Percentiles rank a stretch among this genome's conserved stretches.
Conservation (phyloP, 108 stramenopile genomes). For the Craspedostauros australis region DNA sequence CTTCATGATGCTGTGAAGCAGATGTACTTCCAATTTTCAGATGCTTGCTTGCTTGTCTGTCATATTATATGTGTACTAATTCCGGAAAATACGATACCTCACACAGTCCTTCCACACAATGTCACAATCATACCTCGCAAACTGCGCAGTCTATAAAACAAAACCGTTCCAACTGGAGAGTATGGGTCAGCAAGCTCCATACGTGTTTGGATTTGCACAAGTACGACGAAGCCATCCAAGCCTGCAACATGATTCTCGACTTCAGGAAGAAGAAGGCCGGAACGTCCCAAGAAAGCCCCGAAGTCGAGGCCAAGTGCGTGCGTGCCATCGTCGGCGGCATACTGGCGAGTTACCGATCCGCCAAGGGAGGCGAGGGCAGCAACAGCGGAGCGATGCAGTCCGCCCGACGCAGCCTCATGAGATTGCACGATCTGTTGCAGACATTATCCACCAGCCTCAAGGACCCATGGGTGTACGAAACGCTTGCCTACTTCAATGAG, state of each 20-base stretch:
- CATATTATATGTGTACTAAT: too few species aligned
- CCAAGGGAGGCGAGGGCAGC: background rate
- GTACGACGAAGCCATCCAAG: constrained; percentile 82
- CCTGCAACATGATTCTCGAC: constrained; percentile 60
- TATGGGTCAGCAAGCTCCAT: constrained; percentile 81
- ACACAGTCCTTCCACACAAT: constrained; percentile 17
- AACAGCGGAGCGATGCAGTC: constrained; percentile 44
- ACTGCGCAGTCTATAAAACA: constrained; percentile 49
- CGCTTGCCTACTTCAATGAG: constrained; percentile 51
- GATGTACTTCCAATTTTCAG: too few species aligned
- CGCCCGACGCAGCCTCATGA: constrained; percentile 48
- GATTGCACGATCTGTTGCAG: constrained; percentile 58
- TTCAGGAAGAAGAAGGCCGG: constrained; percentile 35
- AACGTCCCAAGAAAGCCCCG: constrained; percentile 48
- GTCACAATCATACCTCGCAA: constrained; percentile 5
- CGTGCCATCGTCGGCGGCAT: constrained; percentile 67
- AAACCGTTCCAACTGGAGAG: constrained; percentile 77
- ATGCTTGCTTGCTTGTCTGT: too few species aligned
- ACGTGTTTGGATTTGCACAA: constrained; percentile 78
- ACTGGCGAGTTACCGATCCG: constrained; percentile 23
- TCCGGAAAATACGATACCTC: constrained; percentile 28
- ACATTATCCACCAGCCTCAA: constrained; percentile 32
- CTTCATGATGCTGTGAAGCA: too few species aligned
- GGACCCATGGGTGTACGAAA: constrained; percentile 74
- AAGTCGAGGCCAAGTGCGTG: constrained; percentile 68